A percentile compares a stretch with the other conserved stretches of the same genome.
Conservation (phyloP, 108 stramenopile genomes). For the Fistulifera pelliculosa region DNA sequence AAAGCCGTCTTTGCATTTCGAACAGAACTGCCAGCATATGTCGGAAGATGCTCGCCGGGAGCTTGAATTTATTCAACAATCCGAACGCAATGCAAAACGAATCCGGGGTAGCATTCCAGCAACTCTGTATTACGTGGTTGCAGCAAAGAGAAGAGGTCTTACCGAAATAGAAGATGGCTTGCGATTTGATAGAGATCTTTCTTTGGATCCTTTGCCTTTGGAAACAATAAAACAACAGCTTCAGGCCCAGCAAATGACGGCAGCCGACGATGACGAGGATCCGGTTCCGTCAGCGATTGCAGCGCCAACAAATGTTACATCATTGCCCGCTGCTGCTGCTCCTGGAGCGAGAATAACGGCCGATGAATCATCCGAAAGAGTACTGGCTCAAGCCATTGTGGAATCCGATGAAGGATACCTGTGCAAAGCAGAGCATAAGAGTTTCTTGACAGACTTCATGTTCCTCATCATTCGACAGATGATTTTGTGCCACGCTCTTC, state of each 20-base stretch:
- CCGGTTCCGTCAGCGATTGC: neutral
- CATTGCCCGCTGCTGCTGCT: neutral
- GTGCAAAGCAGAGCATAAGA: conserved; percentile 12
- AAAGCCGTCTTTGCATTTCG: conserved; percentile 46
- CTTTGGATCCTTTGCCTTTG: conserved; percentile 28
- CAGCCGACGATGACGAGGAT: neutral
- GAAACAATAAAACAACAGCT: conserved; percentile 22
- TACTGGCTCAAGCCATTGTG: conserved; percentile 20
- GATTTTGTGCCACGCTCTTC: conserved; percentile 33
- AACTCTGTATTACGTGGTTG: conserved; percentile 31
- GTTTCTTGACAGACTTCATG: conserved; percentile 26
- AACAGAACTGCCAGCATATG: conserved; percentile 33
- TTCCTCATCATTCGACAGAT: conserved; percentile 38
- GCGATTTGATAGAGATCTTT: conserved; percentile 36
- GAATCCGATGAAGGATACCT: conserved; percentile 15
- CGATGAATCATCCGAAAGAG: conserved; percentile 19
- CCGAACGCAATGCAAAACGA: neutral
- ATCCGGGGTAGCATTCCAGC: conserved; percentile 6
- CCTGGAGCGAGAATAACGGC: neutral
- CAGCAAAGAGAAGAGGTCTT: conserved; percentile 37
- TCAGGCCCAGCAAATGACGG: conserved; percentile 9
- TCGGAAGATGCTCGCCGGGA: conserved; percentile 12
- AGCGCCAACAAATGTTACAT: neutral
- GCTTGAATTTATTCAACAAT: conserved; percentile 15
- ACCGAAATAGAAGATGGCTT: conserved; percentile 22